Percentiles rank a stretch among this genome's conserved stretches.
Conservation (phyloP, 768 basidiomycete species). For the Pisolithus albus region DNA sequence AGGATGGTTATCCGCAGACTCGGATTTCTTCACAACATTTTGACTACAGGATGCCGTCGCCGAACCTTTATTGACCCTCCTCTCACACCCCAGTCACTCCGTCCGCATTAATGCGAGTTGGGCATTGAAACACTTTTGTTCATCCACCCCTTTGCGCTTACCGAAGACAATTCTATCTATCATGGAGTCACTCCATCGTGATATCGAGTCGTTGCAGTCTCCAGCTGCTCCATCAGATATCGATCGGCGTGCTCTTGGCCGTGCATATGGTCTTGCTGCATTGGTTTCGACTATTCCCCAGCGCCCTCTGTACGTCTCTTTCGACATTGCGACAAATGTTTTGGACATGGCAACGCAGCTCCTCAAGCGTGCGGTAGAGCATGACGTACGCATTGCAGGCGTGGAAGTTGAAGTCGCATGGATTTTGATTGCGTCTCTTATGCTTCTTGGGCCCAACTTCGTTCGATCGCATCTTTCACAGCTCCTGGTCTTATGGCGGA, state of each 20-base stretch:
- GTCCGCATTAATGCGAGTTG: constrained; percentile 84
- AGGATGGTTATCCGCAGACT: constrained; percentile 6
- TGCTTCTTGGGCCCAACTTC: constrained; percentile 90
- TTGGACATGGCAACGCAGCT: constrained; percentile 87
- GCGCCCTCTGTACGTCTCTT: constrained; percentile 88
- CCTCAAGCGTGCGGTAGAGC: constrained; percentile 86
- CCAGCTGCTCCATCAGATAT: constrained; percentile 70
- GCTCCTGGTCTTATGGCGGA: constrained; percentile 92
- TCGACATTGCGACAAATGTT: constrained; percentile 85
- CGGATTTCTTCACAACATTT: not conserved
- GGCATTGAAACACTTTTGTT: constrained; percentile 86
- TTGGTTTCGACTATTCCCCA: constrained; percentile 81
- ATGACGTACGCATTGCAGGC: constrained; percentile 74
- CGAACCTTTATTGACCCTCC: constrained; percentile 78
- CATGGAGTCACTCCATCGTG: constrained; percentile 77
- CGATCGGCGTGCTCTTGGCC: constrained; percentile 68
- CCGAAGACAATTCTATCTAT: constrained; percentile 73
- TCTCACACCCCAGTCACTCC: constrained; percentile 81
- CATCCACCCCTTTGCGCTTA: constrained; percentile 78
- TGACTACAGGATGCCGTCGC: constrained; percentile 65
- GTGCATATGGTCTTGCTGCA: constrained; percentile 84
- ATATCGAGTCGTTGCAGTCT: constrained; percentile 65
- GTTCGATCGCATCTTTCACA: constrained; percentile 92
- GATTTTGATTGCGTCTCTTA: constrained; percentile 84
- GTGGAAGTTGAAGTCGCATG: constrained; percentile 92